Conservation (phyloP, 306 rosid genomes). For the Vicia faba region DNA sequence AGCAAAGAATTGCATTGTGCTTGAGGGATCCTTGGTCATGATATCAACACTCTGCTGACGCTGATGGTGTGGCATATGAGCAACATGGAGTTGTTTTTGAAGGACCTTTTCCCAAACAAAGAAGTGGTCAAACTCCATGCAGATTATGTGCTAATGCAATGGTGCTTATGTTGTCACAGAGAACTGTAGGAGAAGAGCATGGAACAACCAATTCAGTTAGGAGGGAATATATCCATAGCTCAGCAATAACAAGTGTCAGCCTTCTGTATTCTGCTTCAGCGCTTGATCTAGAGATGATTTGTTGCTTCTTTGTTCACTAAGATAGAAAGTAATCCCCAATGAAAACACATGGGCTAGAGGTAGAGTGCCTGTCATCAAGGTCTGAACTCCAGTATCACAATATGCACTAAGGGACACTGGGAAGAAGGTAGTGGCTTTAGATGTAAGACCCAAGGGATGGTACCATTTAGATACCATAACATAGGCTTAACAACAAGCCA, state of each 20-base stretch:
- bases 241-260: not conserved
- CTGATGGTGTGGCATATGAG: not conserved
- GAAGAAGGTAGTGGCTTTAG: not conserved
- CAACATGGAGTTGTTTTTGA: not conserved
- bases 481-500: not conserved
- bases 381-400: conserved; percentile 1
- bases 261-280: not conserved
- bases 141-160: not conserved
- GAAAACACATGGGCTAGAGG: not conserved
- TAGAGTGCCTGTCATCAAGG: not conserved
- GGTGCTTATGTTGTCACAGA: not conserved
- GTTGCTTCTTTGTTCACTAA: too few species aligned
- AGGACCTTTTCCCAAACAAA: not conserved
- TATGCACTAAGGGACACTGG: not conserved
- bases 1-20: not conserved
- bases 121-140: not conserved
- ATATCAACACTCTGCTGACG: not conserved
- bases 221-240: not conserved
- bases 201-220: not conserved
- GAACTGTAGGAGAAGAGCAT: not conserved
- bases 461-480: not conserved
- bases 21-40: not conserved
- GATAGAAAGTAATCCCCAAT: too few species aligned
- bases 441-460: not conserved
- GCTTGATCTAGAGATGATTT: not conserved